Evolutionary conservation across 768 basidiomycete genomes (phyloP), one percentile per base, ranked within the genome.

Genomic region (Mycena capillaripes): DNA sequence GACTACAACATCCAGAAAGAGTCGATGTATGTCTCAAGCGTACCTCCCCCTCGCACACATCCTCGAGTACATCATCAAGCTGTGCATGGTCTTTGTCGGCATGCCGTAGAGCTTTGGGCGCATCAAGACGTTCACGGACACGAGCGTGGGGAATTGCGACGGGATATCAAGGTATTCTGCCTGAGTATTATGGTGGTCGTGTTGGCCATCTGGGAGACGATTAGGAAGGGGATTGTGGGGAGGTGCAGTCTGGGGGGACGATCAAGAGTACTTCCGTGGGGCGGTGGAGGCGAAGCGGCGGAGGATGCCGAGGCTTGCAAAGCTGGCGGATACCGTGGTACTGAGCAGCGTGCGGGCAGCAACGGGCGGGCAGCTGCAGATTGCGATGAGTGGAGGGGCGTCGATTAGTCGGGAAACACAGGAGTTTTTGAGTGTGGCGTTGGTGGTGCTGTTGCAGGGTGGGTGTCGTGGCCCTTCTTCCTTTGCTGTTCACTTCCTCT

Each of bases 131-230:
- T n/a, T n/a, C n/a, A n/a, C n/a, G n/a, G n/a, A n/a, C n/a, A n/a
- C 92, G 3, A 95, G 93, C n/a, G 95, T 97, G 23, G 91, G 96
- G 53, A 92, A 95, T 46, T 89, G 88, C 79, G 89, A 92, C 69
- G 97, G 97, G 58, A 99, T 79, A 90, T 99, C 77, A 86, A 87
- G 62, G 87, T 91, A 14, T 94, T 98, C 86, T 84, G 86, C 50
- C 97, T 97, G 8, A 88, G 91, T n/a, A 92, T 98, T 82, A 92
- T 99, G 89, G 90, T 95, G 63, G 97, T 96, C 62, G 97, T 99
- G 2, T 97, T 97, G 2, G 95, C 97, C 3, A 94, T 99, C 0
- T 99, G 96, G 96, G 97, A 99, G 83, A 92, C 91, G 65, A 98
- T 98, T 75, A 92, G 97, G 70, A 99, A 99, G 85, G 97, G n/a